phyloP scores from a whole-genome alignment of 2,329 filamentous ascomycete species.

The Paraphaeosphaeria sporulosa region DNA sequence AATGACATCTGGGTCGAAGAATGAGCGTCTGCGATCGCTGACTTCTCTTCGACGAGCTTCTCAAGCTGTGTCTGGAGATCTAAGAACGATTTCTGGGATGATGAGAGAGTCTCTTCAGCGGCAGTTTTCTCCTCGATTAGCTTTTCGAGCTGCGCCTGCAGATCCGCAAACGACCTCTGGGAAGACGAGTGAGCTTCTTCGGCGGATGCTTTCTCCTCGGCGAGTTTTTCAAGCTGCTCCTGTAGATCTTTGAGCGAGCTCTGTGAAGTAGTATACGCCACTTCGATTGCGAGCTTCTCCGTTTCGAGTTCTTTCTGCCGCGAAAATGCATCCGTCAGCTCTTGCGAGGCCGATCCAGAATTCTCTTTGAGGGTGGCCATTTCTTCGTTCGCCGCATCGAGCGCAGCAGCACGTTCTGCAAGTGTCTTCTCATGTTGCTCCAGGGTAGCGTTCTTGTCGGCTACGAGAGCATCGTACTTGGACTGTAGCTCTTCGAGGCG shows the following conservation, averaged over 20 bases:
- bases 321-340: conserved; percentile 30
- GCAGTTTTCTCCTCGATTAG: conserved; percentile 29
- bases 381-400: conserved; percentile 31
- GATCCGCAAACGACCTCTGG: conserved; percentile 30
- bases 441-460: conserved; percentile 34
- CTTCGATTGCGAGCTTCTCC: conserved; percentile 26
- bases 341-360: conserved; percentile 33
- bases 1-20: conserved; percentile 30
- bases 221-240: conserved; percentile 25
- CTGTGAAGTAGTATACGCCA: conserved; percentile 23
- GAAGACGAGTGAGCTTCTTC: conserved; percentile 32
- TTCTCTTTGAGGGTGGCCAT: conserved; percentile 27
- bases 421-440: conserved; percentile 35
- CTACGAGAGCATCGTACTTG: conserved; percentile 40
- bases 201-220: conserved; percentile 29
- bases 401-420: conserved; percentile 27
- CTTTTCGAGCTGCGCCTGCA: conserved; percentile 32
- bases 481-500: conserved; percentile 41
- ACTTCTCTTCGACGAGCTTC: conserved; percentile 27
- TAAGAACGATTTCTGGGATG: conserved; percentile 12
- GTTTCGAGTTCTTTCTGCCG: conserved; percentile 19
- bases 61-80: conserved; percentile 25
- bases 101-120: conserved; percentile 24
- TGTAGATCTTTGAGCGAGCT: background rate
- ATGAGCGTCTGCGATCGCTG: conserved; percentile 29